Percentiles rank a stretch among this genome's conserved stretches.
Evolutionary conservation across 306 rosid genomes (phyloP).

Genomic region (Nissolia schottii): DNA sequence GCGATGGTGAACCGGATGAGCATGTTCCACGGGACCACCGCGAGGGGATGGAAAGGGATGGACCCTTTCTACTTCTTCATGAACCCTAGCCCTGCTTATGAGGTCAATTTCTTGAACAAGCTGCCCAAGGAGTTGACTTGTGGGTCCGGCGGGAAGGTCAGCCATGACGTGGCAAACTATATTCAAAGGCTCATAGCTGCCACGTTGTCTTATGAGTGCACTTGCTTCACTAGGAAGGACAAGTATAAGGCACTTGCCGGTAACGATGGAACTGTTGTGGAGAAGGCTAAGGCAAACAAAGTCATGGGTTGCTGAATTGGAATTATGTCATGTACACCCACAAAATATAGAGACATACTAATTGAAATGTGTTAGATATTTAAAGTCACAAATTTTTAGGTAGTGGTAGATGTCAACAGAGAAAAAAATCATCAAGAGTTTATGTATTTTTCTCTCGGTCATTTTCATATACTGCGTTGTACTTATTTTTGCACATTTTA

Average conservation of each 20-base stretch:
- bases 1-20: conserved; percentile 86
- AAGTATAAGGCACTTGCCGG: conserved; percentile 82
- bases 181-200: conserved; percentile 80
- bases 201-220: conserved; percentile 68
- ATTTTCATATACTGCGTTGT: too few species aligned
- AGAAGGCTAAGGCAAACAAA: conserved; percentile 43
- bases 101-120: conserved; percentile 69
- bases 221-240: conserved; percentile 65
- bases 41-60: conserved; percentile 89
- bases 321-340: too few species aligned
- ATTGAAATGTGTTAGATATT: too few species aligned
- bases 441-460: too few species aligned
- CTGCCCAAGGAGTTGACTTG: conserved; percentile 61
- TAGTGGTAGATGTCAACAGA: too few species aligned
- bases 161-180: conserved; percentile 85
- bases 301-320: conserved; percentile 60
- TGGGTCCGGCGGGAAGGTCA: conserved; percentile 47
- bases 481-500: too few species aligned
- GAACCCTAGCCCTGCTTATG: conserved; percentile 84
- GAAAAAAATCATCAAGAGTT: too few species aligned
- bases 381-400: too few species aligned
- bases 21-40: conserved; percentile 90
- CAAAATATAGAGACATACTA: too few species aligned
- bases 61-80: conserved; percentile 89
- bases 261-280: conserved; percentile 62